Base-by-base conservation (phyloP, 176 grass and related monocot species). In the Aegilops bicornis region DNA sequence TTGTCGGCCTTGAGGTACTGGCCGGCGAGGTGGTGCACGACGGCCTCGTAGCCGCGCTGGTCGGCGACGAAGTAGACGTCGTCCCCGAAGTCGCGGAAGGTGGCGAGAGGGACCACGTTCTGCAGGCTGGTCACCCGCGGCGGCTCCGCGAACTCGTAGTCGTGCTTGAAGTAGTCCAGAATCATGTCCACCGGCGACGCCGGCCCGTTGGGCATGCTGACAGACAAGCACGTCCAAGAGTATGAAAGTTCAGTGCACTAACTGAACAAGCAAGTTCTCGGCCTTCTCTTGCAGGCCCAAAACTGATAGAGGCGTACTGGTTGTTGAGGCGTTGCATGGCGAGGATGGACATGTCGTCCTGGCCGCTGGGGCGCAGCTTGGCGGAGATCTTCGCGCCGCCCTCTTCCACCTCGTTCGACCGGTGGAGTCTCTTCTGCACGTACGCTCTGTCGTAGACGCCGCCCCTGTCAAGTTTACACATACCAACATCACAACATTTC, bases 61-160 rank as follows among this genome's bases (percentile, higher is more conserved):
- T 72, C 69, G 5, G 88, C 90, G 68, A 95, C 90, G 80, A 95
- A 95, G 87, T 89, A 87, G 13, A 64, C 14, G 64, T 72, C 69
- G 69, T 39, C 35, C 0, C 69, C 69, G 69, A 71, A 72, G 69
- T 72, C 20, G 6, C 0, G 12, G 65, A 89, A 87, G 7, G 93
- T 92, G 17, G 91, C 20, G 45, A 87, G 52, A 2, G 93, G 90
- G 2, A 91, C 36, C 1, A 84, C 85, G 80, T 87, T 95, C 69
- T 95, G 93, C 60, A 92, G 76, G 80, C 93, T 93, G 25, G 88
- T 91, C 54, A 91, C 78, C 4, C 88, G 89, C 22, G 90, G 88
- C 66, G 50, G 67, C 67, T 70, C 67, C 0, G 67, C 67, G 19
- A 70, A 70, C 67, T 70, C 67, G 67, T 85, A 92, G 80, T 95